Base-by-base conservation (phyloP, 306 rosid genomes). In the Abrus pulchellus region DNA sequence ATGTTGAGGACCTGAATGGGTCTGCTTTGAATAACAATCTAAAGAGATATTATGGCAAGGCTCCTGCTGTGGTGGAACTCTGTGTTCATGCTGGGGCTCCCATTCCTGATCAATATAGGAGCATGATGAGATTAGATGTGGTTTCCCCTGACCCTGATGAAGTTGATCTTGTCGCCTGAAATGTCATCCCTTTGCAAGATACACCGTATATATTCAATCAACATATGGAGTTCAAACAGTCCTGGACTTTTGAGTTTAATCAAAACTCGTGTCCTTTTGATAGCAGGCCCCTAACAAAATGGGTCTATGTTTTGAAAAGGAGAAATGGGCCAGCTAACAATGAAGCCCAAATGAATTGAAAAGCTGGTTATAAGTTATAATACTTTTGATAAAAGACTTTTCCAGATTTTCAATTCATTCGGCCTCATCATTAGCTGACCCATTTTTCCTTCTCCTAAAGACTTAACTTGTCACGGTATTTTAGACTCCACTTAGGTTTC, bases 101-200 rank as follows among this genome's bases (percentile, higher is more conserved):
- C 3, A 56, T 90, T 85, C 97, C 97, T 7, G 77, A 89, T 76
- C 87, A 78, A 40, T 88, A 90, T 72, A 86, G 80, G 70, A 92
- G 95, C 80, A 90, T 94, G 95, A 90, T 94, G 98, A 88, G 98
- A 90, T 82, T 94, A 76, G 98, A 92, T 66, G 95, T 94, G 14
- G 94, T 92, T 86, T 84, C 90, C 40, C 97, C 94, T 1, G 84
- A 82, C 13, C 86, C 92, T 11, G 98, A 94, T 70, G 98, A 94
- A 84, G 88, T 78, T 68, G 96, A 92, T 85, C 93, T 91, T 60
- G 90, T 93, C 2, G 87, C 94, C 56, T 91, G 88, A 90, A 72
- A 60, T 64, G 40, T 14, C 7, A 13, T 20, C 52, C 62, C 48
- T 56, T 65, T 70, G 67, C 36, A 72, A 79, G 77, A 20, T 74